Base-by-base conservation (phyloP, 208 protist species). In the Wallacemonas sp. region DNA sequence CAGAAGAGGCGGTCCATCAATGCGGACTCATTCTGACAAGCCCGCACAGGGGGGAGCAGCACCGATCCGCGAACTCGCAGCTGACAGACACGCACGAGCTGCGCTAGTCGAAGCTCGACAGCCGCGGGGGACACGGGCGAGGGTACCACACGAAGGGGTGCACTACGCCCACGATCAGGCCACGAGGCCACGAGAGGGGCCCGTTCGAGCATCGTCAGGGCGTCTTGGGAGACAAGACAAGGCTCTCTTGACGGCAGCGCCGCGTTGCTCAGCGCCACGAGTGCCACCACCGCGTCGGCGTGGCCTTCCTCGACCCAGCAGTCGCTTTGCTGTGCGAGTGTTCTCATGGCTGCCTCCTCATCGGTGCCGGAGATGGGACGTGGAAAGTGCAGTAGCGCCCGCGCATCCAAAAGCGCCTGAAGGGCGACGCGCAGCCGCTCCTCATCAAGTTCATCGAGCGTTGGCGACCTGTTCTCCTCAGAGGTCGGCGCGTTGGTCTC, bases 231-330 rank as follows among this genome's bases (percentile, higher is more conserved):
- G 17, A 76, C 28, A 34, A 94, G 70, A 42, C 75, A 55, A 1
- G 87, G 82, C 9, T 75, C 42, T 38, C 68, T 70, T 63, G 81
- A 63, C 1, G 84, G 84, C 27, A 94, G 69, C 1, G 88, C 84
- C 0, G 82, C 75, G 45, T 94, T 84, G 53, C 80, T 66, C 12
- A 91, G 60, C 33, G 65, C 41, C 46, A 82, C 71, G 12, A 94
- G 67, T 9, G 81, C 81, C 30, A 77, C 58, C 28, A 77, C 56
- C 30, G 67, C 74, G 15, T 61, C 28, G 2, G 26, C 21, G 46
- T 58, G 51, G 22, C 17, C 3, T 30, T 33, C 15, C 21, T 12
- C 24, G 5, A 74, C 61, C 58, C 58, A 68, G 27, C 36, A 68
- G 41, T 36, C 21, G 41, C 54, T 55, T 26, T 63, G 51, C 27